These are phyloP conservation scores for Diospyros kaki DNA, from an alignment of 148 eudicot species.

Conservation along the genomic window DNA sequence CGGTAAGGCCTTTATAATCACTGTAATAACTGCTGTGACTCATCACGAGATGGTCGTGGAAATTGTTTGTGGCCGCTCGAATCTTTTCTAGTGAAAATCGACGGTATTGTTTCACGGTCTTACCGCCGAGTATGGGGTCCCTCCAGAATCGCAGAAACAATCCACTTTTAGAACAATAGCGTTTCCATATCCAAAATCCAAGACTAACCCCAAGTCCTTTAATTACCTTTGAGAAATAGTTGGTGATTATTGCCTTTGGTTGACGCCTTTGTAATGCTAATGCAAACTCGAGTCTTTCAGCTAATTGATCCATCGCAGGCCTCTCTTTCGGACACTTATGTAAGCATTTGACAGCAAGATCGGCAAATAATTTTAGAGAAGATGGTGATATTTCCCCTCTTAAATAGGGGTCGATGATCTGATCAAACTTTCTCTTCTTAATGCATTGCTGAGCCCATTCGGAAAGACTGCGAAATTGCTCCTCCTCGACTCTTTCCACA, in stretches of 20 bases:
- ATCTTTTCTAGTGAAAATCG: background rate
- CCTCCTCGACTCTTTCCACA: conserved; percentile 17
- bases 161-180: background rate
- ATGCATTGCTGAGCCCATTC: conserved; percentile 21
- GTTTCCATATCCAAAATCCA: background rate
- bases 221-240: background rate
- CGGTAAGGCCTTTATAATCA: background rate
- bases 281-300: conserved; percentile 12
- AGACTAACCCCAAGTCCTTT: background rate
- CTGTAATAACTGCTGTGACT: background rate
- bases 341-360: conserved; percentile 18
- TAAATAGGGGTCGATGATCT: conserved; percentile 16
- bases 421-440: background rate
- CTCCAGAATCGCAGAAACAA: background rate
- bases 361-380: conserved; percentile 14
- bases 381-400: conserved; percentile 10
- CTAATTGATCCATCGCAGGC: conserved; percentile 28
- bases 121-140: background rate
- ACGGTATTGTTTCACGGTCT: background rate
- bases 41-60: background rate
- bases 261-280: background rate
- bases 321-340: conserved; percentile 9
- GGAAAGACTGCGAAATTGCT: conserved; percentile 8
- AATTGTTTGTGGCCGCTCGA: background rate
- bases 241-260: background rate